Conservation (phyloP, 2,329 filamentous ascomycete species). For the Hyphodiscus sp. region DNA sequence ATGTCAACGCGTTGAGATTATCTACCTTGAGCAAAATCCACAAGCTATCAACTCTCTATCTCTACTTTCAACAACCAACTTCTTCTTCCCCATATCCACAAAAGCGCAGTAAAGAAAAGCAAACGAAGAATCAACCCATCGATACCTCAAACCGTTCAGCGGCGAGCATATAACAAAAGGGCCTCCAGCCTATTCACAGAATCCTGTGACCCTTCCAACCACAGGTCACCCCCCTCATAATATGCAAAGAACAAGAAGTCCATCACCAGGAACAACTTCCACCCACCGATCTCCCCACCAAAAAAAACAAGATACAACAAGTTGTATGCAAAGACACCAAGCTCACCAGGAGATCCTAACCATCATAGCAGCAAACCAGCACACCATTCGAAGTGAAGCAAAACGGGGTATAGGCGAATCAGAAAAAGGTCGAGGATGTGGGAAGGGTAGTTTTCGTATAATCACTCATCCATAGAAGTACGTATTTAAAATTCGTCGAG, state of each 20-base stretch:
- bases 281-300: neutral
- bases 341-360: constrained; percentile 11
- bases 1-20: neutral
- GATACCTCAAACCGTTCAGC: constrained; percentile 3
- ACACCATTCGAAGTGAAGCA: constrained; percentile 8
- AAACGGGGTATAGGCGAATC: constrained; percentile 23
- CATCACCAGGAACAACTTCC: neutral
- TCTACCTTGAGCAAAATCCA: neutral
- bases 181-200: neutral
- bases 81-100: neutral
- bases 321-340: constrained; percentile 2
- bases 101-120: neutral
- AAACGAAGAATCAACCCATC: neutral
- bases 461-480: constrained; percentile 3
- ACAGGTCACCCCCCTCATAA: neutral
- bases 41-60: neutral
- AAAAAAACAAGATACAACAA: neutral
- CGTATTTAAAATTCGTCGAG: constrained; percentile 16
- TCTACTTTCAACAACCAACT: too few relatives aligned
- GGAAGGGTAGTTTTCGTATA: neutral
- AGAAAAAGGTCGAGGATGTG: neutral
- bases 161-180: constrained; percentile 1
- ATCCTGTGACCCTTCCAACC: too few relatives aligned
- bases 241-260: neutral
- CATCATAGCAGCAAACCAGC: neutral